These are phyloP conservation scores for Pholiota conissans DNA, from an alignment of 768 basidiomycete genomes.

Conservation along the genomic window DNA sequence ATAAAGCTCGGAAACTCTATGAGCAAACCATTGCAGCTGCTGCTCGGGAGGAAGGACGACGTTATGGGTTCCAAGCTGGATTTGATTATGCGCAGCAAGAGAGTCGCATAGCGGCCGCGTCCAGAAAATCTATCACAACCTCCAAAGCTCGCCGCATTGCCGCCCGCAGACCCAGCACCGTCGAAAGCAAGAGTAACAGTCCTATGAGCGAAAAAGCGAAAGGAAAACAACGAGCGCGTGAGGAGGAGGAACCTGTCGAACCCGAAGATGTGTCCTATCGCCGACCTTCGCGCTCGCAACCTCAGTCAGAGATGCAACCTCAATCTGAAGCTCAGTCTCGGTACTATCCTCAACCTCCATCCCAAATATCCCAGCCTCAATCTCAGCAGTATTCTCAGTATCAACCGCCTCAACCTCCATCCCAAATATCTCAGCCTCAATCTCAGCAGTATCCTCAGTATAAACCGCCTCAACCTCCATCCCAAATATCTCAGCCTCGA, in stretches of 20 bases:
- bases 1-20: slow-evolving; percentile 47
- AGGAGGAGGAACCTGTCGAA: background rate
- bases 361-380: background rate
- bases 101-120: slow-evolving; percentile 19
- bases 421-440: background rate
- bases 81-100: slow-evolving; percentile 37
- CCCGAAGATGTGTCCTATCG: background rate
- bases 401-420: too few relatives aligned
- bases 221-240: slow-evolving; percentile 1
- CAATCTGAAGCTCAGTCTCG: background rate
- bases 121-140: slow-evolving; percentile 8
- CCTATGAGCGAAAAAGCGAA: slow-evolving; percentile 3
- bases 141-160: background rate
- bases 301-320: background rate
- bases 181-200: slow-evolving; percentile 2
- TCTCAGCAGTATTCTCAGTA: too few relatives aligned
- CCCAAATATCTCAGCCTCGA: background rate
- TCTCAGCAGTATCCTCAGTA: too few relatives aligned
- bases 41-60: slow-evolving; percentile 62
- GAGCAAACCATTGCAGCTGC: slow-evolving; percentile 50
- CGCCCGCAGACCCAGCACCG: slow-evolving; percentile 1
- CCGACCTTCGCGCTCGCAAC: background rate
- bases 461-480: too few relatives aligned
- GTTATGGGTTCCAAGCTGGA: slow-evolving; percentile 50
- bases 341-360: background rate